Evolutionary conservation across 208 protist species (phyloP).

Genomic region (Acanthamoeba royreba): DNA sequence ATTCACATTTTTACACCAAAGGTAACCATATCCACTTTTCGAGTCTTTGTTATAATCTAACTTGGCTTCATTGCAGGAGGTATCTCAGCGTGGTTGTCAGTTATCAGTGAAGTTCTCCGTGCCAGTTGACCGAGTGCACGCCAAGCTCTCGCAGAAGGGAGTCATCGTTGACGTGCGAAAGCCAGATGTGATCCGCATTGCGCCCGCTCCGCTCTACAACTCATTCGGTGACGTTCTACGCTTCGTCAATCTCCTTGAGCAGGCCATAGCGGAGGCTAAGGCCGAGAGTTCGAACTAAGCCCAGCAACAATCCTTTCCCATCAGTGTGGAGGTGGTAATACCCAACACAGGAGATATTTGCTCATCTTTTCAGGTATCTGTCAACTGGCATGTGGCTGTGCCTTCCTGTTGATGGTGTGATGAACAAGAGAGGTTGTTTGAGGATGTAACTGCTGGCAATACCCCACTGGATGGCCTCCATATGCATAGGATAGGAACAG

Average conservation of each 20-base stretch:
- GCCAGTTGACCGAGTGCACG: slow-evolving; percentile 36
- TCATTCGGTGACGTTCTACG: slow-evolving; percentile 84
- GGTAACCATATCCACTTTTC: background rate
- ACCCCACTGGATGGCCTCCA: too few relatives aligned
- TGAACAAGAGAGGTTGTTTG: too few relatives aligned
- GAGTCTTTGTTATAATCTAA: too few relatives aligned
- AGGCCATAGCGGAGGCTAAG: background rate
- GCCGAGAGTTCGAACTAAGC: too few relatives aligned
- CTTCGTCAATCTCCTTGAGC: slow-evolving; percentile 67
- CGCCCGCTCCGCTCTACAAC: slow-evolving; percentile 90
- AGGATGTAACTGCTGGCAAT: too few relatives aligned
- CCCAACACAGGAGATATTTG: too few relatives aligned
- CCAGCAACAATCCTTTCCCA: too few relatives aligned
- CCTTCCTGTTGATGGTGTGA: too few relatives aligned
- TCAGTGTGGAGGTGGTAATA: too few relatives aligned
- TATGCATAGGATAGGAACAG: too few relatives aligned
- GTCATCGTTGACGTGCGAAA: slow-evolving; percentile 71
- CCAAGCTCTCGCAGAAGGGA: slow-evolving; percentile 50
- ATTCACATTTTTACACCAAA: slow-evolving; percentile 84
- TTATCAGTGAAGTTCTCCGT: slow-evolving; percentile 84
- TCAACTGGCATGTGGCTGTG: too few relatives aligned
- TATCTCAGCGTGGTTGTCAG: slow-evolving; percentile 85
- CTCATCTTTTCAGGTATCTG: too few relatives aligned
- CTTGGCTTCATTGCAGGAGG: slow-evolving; percentile 74
- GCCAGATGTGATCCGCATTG: slow-evolving; percentile 72